Evolutionary conservation across 371 early-diverging fungal species (phyloP).

Genomic region (Coemansia sp.): DNA sequence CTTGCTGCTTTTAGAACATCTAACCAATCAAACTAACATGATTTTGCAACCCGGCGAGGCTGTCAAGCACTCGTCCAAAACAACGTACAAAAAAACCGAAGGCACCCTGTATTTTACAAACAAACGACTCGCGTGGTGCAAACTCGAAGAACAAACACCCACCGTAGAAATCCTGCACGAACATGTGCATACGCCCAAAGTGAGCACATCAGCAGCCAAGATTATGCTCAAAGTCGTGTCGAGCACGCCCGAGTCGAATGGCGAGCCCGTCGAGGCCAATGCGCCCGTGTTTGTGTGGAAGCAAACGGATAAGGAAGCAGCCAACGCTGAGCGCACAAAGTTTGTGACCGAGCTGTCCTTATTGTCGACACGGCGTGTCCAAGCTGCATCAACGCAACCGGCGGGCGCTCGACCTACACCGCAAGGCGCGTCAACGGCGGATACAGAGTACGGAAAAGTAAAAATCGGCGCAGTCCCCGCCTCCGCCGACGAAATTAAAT

Average conservation of each 20-base stretch:
- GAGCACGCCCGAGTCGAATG: background rate
- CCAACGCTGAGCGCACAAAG: slow-evolving; percentile 36
- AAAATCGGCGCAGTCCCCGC: slow-evolving; percentile 29
- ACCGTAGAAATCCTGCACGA: slow-evolving; percentile 23
- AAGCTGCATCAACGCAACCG: background rate
- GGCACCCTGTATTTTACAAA: slow-evolving; percentile 48
- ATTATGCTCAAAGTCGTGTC: slow-evolving; percentile 38
- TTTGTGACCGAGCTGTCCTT: slow-evolving; percentile 30
- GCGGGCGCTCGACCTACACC: background rate
- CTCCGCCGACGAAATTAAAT: slow-evolving; percentile 56
- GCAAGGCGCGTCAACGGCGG: background rate
- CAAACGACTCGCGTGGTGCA: slow-evolving; percentile 48
- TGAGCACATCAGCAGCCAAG: slow-evolving; percentile 37
- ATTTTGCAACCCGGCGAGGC: slow-evolving; percentile 31
- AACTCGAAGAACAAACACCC: slow-evolving; percentile 17
- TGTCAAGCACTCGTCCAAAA: slow-evolving; percentile 55
- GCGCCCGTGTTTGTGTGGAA: slow-evolving; percentile 41
- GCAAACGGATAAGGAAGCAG: slow-evolving; percentile 13
- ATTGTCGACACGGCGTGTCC: slow-evolving; percentile 9
- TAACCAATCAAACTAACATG: slow-evolving; percentile 2
- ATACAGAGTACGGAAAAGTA: slow-evolving; percentile 11
- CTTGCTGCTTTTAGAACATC: too few species aligned
- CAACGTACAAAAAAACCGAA: slow-evolving; percentile 24
- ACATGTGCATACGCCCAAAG: slow-evolving; percentile 28
- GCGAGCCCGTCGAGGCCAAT: background rate